These are phyloP conservation scores for Quercus suber DNA, from an alignment of 306 rosid species.

Conservation along the genomic window DNA sequence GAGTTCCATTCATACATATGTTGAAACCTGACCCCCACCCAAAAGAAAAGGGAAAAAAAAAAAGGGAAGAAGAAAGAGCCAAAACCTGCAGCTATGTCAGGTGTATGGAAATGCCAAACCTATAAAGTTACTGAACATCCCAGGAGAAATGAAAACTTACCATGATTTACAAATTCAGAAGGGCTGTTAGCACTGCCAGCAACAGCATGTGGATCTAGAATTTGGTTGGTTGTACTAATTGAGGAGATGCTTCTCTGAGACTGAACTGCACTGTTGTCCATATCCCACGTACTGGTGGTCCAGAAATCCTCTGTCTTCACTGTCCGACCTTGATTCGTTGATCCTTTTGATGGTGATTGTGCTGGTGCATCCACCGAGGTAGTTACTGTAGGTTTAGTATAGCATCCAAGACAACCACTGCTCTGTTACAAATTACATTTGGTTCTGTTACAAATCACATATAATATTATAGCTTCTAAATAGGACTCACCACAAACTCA, in stretches of 20 bases:
- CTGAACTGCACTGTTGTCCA: conserved; percentile 88
- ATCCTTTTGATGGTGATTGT: conserved; percentile 37
- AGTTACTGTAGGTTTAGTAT: conserved; percentile 42
- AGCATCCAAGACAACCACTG: conserved; percentile 97
- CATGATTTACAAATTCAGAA: conserved; percentile 76
- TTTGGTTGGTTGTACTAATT: conserved; percentile 64
- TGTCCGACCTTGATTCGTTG: conserved; percentile 23
- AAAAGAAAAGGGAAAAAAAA: not conserved
- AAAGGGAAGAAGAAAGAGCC: not conserved
- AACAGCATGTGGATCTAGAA: conserved; percentile 48
- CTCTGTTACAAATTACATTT: conserved; percentile 84
- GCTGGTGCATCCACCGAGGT: conserved; percentile 39
- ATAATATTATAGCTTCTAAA: conserved; percentile 13
- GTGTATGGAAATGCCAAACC: not conserved
- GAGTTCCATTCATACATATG: not conserved
- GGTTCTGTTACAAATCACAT: conserved; percentile 64
- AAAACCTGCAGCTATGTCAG: not conserved
- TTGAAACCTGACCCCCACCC: not conserved
- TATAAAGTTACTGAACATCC: conserved; percentile 9
- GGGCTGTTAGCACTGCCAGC: conserved; percentile 47
- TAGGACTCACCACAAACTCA: conserved; percentile 1
- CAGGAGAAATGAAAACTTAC: conserved; percentile 29
- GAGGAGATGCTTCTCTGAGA: conserved; percentile 93
- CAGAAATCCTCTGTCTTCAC: conserved; percentile 71
- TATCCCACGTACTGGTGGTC: conserved; percentile 90